Percentiles rank a stretch among this genome's conserved stretches.
phyloP scores from a whole-genome alignment of 306 rosid species.

The Psophocarpus tetragonolobus region DNA sequence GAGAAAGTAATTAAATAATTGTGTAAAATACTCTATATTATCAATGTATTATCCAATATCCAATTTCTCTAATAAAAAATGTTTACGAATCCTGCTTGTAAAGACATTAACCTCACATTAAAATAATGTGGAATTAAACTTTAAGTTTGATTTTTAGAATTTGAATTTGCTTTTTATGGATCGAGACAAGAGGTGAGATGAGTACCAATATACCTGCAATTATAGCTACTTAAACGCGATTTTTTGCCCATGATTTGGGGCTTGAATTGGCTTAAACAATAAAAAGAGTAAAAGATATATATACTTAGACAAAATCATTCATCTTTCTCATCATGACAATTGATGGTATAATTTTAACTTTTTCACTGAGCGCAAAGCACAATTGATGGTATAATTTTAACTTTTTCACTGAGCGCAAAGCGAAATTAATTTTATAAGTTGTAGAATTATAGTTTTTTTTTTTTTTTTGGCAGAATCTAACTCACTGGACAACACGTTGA shows the following conservation, averaged over 20 bases:
- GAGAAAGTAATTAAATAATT: too few species aligned
- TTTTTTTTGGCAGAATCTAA: too few species aligned
- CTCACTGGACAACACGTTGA: too few species aligned
- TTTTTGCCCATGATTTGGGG: constrained; percentile 29
- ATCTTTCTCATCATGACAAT: constrained; percentile 37
- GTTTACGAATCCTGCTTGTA: too few species aligned
- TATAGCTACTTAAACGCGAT: constrained; percentile 12
- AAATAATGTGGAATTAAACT: too few species aligned
- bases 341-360: constrained; percentile 29
- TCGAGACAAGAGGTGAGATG: background rate
- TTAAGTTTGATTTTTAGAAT: background rate
- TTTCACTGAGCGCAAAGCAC: constrained; percentile 8
- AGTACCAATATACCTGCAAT: constrained; percentile 2
- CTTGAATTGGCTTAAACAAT: background rate
- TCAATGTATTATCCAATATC: too few species aligned
- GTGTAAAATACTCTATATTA: too few species aligned
- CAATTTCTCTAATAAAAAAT: too few species aligned
- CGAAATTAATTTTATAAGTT: constrained; percentile 32
- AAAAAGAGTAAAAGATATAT: constrained; percentile 5
- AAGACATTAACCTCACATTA: too few species aligned
- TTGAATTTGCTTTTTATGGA: background rate
- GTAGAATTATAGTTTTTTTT: too few species aligned
- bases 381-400: constrained; percentile 30
- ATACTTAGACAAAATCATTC: constrained; percentile 36
- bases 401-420: constrained; percentile 22